Evolutionary conservation across 2,329 filamentous ascomycete genomes (phyloP).

Genomic region (Diaporthe caulivora): DNA sequence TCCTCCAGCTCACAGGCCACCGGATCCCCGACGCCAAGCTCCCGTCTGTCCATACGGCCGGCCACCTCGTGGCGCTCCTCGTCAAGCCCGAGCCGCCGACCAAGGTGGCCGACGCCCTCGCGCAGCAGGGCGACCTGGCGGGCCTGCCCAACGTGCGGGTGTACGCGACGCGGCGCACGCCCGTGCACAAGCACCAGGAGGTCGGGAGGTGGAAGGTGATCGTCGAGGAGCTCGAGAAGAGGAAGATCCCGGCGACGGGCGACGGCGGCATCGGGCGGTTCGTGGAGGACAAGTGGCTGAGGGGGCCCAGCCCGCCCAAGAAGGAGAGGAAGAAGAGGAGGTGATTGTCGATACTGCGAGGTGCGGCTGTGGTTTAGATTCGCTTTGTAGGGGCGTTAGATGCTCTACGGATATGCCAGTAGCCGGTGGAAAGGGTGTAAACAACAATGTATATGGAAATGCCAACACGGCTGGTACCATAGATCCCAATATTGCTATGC

Average conservation of each 20-base stretch:
- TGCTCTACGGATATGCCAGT: neutral
- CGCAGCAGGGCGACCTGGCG: slow-evolving; percentile 58
- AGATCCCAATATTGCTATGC: rapidly evolving
- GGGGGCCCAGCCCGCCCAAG: slow-evolving; percentile 39
- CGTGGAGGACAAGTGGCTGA: slow-evolving; percentile 46
- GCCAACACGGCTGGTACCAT: neutral
- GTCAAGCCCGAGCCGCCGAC: slow-evolving; percentile 66
- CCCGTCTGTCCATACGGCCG: slow-evolving; percentile 64
- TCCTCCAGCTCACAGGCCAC: slow-evolving; percentile 84
- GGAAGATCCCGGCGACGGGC: slow-evolving; percentile 50
- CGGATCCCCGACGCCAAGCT: slow-evolving; percentile 80
- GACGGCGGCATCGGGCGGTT: slow-evolving; percentile 46
- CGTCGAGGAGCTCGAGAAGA: slow-evolving; percentile 49
- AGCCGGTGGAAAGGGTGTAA: neutral
- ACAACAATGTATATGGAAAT: neutral
- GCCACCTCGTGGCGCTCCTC: slow-evolving; percentile 66
- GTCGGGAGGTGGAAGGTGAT: slow-evolving; percentile 55
- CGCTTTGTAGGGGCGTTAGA: neutral
- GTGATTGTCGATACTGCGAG: neutral
- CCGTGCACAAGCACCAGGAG: slow-evolving; percentile 59
- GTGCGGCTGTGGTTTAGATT: neutral
- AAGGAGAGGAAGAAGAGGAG: slow-evolving; percentile 38
- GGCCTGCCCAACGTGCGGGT: slow-evolving; percentile 78
- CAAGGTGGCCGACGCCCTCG: slow-evolving; percentile 74
- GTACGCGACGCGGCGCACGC: slow-evolving; percentile 72